A percentile compares a stretch with the other conserved stretches of the same genome.
Evolutionary conservation across 1,284 basidiomycete species (phyloP).

Genomic region (Fereydounia khargensis): DNA sequence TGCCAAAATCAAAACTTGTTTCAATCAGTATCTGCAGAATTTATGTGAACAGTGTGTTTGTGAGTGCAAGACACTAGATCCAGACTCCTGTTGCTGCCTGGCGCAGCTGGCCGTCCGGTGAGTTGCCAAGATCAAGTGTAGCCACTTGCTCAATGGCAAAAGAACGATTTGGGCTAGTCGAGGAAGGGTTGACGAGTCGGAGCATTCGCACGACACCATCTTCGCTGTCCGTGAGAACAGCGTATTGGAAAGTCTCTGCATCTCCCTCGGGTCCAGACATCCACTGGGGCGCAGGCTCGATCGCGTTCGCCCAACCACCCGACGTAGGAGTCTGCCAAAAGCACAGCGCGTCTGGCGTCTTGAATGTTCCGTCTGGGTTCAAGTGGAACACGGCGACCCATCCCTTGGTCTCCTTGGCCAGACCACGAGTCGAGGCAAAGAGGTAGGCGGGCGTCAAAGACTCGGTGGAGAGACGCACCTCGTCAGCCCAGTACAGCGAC

Average conservation of each 20-base stretch:
- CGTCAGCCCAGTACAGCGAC: constrained; percentile 57
- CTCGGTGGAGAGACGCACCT: constrained; percentile 54
- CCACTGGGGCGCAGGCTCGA: constrained; percentile 53
- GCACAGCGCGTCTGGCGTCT: constrained; percentile 16
- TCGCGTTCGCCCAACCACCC: constrained; percentile 60
- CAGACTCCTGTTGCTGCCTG: constrained; percentile 35
- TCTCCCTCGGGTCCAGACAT: constrained; percentile 13
- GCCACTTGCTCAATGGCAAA: constrained; percentile 42
- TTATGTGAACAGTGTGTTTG: no score
- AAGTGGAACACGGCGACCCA: constrained; percentile 57
- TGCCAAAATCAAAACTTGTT: no score
- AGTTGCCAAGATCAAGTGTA: constrained; percentile 26
- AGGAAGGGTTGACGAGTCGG: constrained; percentile 25
- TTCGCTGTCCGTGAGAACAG: constrained; percentile 58
- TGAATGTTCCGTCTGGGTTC: constrained; percentile 8
- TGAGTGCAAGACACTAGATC: no score
- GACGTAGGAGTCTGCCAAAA: constrained; percentile 56
- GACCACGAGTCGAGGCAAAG: constrained; percentile 58
- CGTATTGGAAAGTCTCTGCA: constrained; percentile 44
- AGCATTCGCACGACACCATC: constrained; percentile 56
- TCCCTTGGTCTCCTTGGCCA: constrained; percentile 51
- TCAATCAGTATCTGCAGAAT: no score
- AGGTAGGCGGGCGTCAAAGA: constrained; percentile 32
- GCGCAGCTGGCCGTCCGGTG: constrained; percentile 9
- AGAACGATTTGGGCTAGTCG: background rate